phyloP scores from a whole-genome alignment of 345 rosid genomes.

The Aethionema arabicum region DNA sequence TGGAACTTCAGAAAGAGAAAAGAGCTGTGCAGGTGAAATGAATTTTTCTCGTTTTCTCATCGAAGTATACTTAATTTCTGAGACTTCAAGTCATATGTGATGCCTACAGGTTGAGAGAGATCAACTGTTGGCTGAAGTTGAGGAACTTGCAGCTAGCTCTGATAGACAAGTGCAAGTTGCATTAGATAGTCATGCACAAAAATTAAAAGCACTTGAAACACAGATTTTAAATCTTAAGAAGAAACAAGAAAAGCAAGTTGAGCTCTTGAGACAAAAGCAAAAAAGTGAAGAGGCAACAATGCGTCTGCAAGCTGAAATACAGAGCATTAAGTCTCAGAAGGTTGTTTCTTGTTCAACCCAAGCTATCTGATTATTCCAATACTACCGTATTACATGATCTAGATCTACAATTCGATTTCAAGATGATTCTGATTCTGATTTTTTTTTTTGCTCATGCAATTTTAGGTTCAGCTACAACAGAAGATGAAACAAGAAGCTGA shows the following conservation, averaged over 20 bases:
- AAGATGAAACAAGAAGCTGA: conserved; percentile 83
- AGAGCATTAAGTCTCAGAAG: conserved; percentile 75
- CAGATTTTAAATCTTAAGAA: conserved; percentile 75
- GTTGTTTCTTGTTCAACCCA: conserved; percentile 33
- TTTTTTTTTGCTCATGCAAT: conserved; percentile 8
- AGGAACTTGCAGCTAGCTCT: conserved; percentile 55
- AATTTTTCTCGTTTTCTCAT: conserved; percentile 22
- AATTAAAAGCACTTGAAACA: conserved; percentile 67
- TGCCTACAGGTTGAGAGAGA: conserved; percentile 66
- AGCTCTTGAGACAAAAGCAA: conserved; percentile 66
- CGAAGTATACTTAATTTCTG: conserved; percentile 10
- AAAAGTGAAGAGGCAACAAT: conserved; percentile 79
- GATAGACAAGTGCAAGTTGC: conserved; percentile 56
- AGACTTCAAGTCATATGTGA: conserved; percentile 23
- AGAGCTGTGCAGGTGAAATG: conserved; percentile 49
- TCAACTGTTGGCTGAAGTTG: conserved; percentile 56
- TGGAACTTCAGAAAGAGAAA: conserved; percentile 78
- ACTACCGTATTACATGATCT: background rate
- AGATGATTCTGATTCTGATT: conserved; percentile 18
- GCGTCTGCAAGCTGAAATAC: conserved; percentile 72
- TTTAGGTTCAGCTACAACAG: conserved; percentile 77
- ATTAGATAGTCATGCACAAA: conserved; percentile 57
- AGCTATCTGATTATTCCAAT: background rate
- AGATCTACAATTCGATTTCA: conserved; percentile 8
- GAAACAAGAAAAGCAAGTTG: conserved; percentile 75